Evolutionary conservation across 768 basidiomycete species (phyloP).

Genomic region (Russula abietina): DNA sequence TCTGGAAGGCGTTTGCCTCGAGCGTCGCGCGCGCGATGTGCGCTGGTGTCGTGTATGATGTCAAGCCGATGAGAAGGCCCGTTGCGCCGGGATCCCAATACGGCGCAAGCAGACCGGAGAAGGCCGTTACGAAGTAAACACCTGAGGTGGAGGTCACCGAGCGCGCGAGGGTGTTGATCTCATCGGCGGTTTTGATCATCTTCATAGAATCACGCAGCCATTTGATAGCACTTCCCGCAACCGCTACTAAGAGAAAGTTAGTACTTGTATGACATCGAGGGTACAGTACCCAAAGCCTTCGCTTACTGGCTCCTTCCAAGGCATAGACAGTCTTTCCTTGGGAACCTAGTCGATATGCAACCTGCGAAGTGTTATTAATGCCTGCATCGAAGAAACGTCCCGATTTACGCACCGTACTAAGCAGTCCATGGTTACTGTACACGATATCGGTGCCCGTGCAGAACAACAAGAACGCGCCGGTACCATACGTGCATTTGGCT

Average conservation of each 20-base stretch:
- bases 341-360: conserved; percentile 86
- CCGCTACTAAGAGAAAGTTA: conserved; percentile 55
- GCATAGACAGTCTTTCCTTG: conserved; percentile 80
- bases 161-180: conserved; percentile 81
- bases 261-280: background rate
- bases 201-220: conserved; percentile 92
- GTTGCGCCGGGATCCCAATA: conserved; percentile 96
- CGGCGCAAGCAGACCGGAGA: conserved; percentile 92
- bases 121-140: conserved; percentile 94
- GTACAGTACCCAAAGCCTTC: conserved; percentile 29
- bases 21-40: conserved; percentile 94
- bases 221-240: conserved; percentile 92
- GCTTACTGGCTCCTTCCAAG: conserved; percentile 81
- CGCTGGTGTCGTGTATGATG: conserved; percentile 82
- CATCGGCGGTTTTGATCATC: conserved; percentile 70
- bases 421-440: conserved; percentile 75
- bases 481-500: conserved; percentile 98
- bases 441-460: conserved; percentile 88
- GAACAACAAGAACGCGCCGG: conserved; percentile 94
- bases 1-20: conserved; percentile 95
- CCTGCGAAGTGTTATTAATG: conserved; percentile 36
- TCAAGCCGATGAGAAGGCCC: conserved; percentile 77
- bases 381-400: background rate
- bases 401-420: conserved; percentile 64
- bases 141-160: conserved; percentile 77